Evolutionary conservation across 2,329 filamentous ascomycete species (phyloP).

Genomic region (Fusarium keratoplasticum): DNA sequence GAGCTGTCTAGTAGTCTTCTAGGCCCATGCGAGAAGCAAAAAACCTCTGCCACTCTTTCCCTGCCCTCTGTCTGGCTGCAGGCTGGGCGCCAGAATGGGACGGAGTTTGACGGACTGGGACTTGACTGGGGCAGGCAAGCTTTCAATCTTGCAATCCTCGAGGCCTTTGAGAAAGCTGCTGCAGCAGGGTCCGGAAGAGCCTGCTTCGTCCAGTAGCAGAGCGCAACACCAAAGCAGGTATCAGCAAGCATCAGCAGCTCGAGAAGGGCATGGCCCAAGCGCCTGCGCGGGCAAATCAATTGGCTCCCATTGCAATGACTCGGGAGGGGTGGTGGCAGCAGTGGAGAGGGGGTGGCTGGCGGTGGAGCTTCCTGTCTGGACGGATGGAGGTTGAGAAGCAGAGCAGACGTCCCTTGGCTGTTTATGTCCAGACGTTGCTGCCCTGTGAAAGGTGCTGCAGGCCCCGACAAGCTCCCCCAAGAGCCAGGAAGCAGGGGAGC

Average conservation of each 20-base stretch:
- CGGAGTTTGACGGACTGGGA: conserved; percentile 9
- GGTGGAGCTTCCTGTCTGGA: conserved; percentile 33
- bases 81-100: conserved; percentile 15
- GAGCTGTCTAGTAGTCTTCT: conserved; percentile 43
- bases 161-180: conserved; percentile 14
- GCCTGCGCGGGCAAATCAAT: conserved; percentile 44
- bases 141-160: conserved; percentile 35
- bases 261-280: conserved; percentile 40
- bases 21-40: conserved; percentile 38
- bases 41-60: conserved; percentile 30
- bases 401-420: conserved; percentile 14
- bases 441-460: conserved; percentile 36
- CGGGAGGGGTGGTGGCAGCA: conserved; percentile 40
- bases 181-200: background rate
- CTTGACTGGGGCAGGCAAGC: conserved; percentile 31
- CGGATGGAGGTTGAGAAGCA: conserved; percentile 33
- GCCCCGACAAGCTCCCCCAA: conserved; percentile 38
- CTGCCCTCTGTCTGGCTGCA: conserved; percentile 26
- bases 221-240: conserved; percentile 24
- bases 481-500: conserved; percentile 37
- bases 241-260: conserved; percentile 40
- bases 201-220: conserved; percentile 23
- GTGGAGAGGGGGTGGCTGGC: conserved; percentile 36
- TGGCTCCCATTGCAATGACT: conserved; percentile 48
- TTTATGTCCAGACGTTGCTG: conserved; percentile 19